Evolutionary conservation across 495 filamentous ascomycete species (phyloP).

Genomic region (Penicillium argentinense): DNA sequence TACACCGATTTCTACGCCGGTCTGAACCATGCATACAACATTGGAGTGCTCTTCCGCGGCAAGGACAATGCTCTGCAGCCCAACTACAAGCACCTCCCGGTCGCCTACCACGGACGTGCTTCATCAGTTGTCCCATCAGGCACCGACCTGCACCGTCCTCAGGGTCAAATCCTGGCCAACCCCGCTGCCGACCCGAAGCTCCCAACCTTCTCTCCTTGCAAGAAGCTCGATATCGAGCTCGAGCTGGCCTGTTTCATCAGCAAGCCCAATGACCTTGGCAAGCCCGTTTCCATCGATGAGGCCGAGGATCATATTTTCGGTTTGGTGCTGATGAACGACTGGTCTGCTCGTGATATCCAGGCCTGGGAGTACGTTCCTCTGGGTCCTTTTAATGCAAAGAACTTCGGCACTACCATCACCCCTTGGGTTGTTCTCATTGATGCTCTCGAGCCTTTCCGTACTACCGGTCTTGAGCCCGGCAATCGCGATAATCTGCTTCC

Average conservation of each 20-base stretch:
- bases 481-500: slow-evolving; percentile 63
- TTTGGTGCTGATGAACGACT: slow-evolving; percentile 89
- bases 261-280: slow-evolving; percentile 64
- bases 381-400: slow-evolving; percentile 89
- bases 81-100: slow-evolving; percentile 88
- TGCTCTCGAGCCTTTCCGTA: slow-evolving; percentile 73
- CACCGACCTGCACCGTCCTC: slow-evolving; percentile 70
- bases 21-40: slow-evolving; percentile 79
- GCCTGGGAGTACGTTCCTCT: slow-evolving; percentile 86
- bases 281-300: slow-evolving; percentile 58
- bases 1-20: slow-evolving; percentile 99
- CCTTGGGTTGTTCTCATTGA: slow-evolving; percentile 88
- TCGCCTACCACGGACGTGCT: slow-evolving; percentile 84
- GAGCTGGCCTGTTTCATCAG: slow-evolving; percentile 84
- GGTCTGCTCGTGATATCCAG: slow-evolving; percentile 90
- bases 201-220: slow-evolving; percentile 62
- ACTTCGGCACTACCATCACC: slow-evolving; percentile 86
- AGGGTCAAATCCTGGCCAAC: slow-evolving; percentile 77
- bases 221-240: slow-evolving; percentile 80
- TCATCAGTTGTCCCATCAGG: slow-evolving; percentile 78
- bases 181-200: slow-evolving; percentile 59
- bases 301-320: slow-evolving; percentile 83
- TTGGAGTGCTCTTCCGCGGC: slow-evolving; percentile 82
- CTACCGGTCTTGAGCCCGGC: slow-evolving; percentile 53
- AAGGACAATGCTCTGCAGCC: slow-evolving; percentile 76